Conservation (phyloP, 805 yeast genomes). For the Helenozyma baotianmanensis region DNA sequence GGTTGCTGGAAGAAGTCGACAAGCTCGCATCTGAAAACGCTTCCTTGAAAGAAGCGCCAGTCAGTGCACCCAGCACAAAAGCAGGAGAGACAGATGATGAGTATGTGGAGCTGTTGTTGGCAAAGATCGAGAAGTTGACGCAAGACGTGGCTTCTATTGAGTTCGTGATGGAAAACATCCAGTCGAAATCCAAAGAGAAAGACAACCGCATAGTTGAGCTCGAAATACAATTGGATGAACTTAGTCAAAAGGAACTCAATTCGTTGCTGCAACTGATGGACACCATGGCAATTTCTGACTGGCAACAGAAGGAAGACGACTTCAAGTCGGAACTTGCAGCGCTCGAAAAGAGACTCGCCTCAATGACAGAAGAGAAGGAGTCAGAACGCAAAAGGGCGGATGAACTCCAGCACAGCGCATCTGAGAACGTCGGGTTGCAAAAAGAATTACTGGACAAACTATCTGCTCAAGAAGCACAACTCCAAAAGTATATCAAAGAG, state of each 20-base stretch:
- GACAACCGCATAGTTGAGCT: conserved; percentile 12
- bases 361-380: too few relatives aligned
- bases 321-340: conserved; percentile 5
- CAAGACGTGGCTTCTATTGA: conserved; percentile 16
- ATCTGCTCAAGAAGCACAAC: too few relatives aligned
- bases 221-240: conserved; percentile 11
- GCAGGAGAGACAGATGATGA: background rate
- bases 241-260: background rate
- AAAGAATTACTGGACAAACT: too few relatives aligned
- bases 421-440: too few relatives aligned
- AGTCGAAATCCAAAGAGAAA: conserved; percentile 10
- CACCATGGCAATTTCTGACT: conserved; percentile 8
- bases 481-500: too few relatives aligned
- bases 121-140: conserved; percentile 10
- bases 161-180: conserved; percentile 12
- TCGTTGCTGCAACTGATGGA: conserved; percentile 6
- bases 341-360: conserved; percentile 2
- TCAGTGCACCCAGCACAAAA: too few relatives aligned
- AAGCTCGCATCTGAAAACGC: too few relatives aligned
- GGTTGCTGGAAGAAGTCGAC: too few relatives aligned
- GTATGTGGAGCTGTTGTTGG: conserved; percentile 5
- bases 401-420: too few relatives aligned
- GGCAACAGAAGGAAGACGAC: conserved; percentile 5
- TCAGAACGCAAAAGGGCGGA: too few relatives aligned
- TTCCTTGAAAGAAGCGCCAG: too few relatives aligned